Evolutionary conservation across 192 early-diverging fungal species (phyloP), one percentile per base, ranked within the genome.

Genomic region (Coemansia sp.): DNA sequence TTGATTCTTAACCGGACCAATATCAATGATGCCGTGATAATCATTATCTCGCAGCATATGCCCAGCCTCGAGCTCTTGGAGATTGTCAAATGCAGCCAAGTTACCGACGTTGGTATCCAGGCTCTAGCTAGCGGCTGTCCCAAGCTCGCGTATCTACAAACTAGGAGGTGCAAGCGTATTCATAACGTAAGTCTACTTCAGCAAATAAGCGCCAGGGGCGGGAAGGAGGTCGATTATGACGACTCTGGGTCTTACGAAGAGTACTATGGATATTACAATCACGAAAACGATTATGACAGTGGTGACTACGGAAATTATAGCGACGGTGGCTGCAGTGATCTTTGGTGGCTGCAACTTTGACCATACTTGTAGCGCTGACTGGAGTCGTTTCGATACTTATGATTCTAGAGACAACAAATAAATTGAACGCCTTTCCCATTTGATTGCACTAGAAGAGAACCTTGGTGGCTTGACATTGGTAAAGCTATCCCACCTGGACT

Each of bases 1-100:
- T 21, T 66, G 38, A 9, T 24, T n/a, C 37, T 66, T 0, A 59
- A 48, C 56, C n/a, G 58, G 10, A 66, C 55, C 2, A 53, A 33
- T 31, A 14, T 28, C 13, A 16, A 53, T 5, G 20, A 53, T 3
- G 2, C 1, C 2, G 8, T 2, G 18, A 8, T 65, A 51, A 1
- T 55, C 4, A 24, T 51, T 40, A 24, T 53, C 18, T 65, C 48
- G 7, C 37, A 16, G 24, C 14, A n/a, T 11, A 34, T 53, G 63
- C 33, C 63, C 23, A 33, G 18, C 11, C 50, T 40, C 38, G 51
- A 37, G 13, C 11, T 26, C 20, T 23, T 63, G 0, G 20, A 16
- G 21, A 55, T 35, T 1, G 37, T 53, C 46, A 26, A 34, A 21
- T 63, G 62, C 18, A 3, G 13, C 23, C 26, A 39, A 9, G 37